Evolutionary conservation across 2,329 filamentous ascomycete species (phyloP), one percentile per base, ranked within the genome.

Genomic region (Coleophoma eucalyptorum): DNA sequence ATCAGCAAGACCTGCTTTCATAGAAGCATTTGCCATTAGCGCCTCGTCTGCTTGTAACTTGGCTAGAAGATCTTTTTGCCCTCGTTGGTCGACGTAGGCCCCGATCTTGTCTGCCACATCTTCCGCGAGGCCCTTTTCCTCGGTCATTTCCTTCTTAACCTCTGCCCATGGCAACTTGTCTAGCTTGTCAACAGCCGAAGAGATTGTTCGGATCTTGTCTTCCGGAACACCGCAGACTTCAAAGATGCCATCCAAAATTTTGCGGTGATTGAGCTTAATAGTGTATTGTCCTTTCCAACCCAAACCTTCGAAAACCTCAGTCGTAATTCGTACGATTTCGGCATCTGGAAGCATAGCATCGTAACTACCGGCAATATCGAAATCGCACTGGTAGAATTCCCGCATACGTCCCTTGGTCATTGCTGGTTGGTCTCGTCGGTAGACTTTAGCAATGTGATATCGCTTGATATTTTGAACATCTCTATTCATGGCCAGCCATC

Each of bases 361-460:
- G 73, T 90, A 95, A 40, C 74, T 76, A 54, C 92, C 91, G 12
- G 92, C 92, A 71, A 97, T 93, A 67, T 97, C 92, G 65, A 97
- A 95, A 72, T 97, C 93, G 74, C 92, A 97, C 71, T 97, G 92
- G 74, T 95, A 96, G 71, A 96, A 96, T 72, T 97, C 93, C 64
- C 93, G 83, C 87, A 96, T 94, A 49, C 92, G 84, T 47, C 92
- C 93, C 68, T 95, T 94, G 55, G 87, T 89, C 73, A 97, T 90
- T 54, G 90, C 88, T 20, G 88, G 88, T 68, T 91, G 87, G 68
- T 92, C 88, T 67, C 87, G 75, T 55, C 88, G 79, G 72, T 91
- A 92, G 47, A 96, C 92, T 74, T 96, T 96, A 60, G 90, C 91
- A 60, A 97, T 92, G 73, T 96, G 91, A 70, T 96, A 97, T 64